These are phyloP conservation scores for Aspergillus spinulosporus DNA, from an alignment of 2,329 filamentous ascomycete genomes.

Conservation along the genomic window DNA sequence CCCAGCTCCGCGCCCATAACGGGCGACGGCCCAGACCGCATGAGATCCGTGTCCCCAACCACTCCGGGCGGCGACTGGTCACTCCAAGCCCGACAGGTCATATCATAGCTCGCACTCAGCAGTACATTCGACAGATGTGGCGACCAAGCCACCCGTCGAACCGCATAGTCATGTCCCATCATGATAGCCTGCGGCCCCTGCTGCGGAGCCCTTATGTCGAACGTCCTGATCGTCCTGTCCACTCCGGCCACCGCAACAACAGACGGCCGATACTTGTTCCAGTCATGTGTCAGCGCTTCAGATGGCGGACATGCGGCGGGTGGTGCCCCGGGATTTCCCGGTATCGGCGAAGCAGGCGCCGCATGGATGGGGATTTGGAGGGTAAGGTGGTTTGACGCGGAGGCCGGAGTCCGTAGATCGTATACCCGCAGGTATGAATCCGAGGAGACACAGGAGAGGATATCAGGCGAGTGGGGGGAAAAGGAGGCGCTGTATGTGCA, in stretches of 20 bases:
- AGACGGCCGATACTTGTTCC: slow-evolving; percentile 94
- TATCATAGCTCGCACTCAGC: slow-evolving; percentile 91
- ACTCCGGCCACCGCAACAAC: slow-evolving; percentile 87
- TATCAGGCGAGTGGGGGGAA: slow-evolving; percentile 79
- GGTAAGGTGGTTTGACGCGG: slow-evolving; percentile 83
- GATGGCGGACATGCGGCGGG: slow-evolving; percentile 58
- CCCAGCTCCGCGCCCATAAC: slow-evolving; percentile 70
- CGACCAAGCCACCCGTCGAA: slow-evolving; percentile 84
- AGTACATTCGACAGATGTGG: slow-evolving; percentile 89
- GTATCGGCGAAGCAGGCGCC: slow-evolving; percentile 53
- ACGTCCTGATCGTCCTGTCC: slow-evolving; percentile 81
- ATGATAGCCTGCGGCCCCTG: slow-evolving; percentile 73
- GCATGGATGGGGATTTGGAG: slow-evolving; percentile 81
- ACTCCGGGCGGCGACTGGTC: slow-evolving; percentile 61
- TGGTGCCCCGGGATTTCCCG: slow-evolving; percentile 37
- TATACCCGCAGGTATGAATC: slow-evolving; percentile 89
- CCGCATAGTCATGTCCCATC: slow-evolving; percentile 85
- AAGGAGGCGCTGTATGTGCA: slow-evolving; percentile 95
- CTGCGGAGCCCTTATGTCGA: slow-evolving; percentile 78
- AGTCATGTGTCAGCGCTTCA: slow-evolving; percentile 92
- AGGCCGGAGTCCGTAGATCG: slow-evolving; percentile 83
- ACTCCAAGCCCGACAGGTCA: slow-evolving; percentile 93
- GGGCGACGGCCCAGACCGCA: slow-evolving; percentile 41
- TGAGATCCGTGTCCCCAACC: slow-evolving; percentile 38
- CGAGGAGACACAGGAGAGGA: slow-evolving; percentile 83